Conservation (phyloP, 441 rosid species). For the Sinapis alba region DNA sequence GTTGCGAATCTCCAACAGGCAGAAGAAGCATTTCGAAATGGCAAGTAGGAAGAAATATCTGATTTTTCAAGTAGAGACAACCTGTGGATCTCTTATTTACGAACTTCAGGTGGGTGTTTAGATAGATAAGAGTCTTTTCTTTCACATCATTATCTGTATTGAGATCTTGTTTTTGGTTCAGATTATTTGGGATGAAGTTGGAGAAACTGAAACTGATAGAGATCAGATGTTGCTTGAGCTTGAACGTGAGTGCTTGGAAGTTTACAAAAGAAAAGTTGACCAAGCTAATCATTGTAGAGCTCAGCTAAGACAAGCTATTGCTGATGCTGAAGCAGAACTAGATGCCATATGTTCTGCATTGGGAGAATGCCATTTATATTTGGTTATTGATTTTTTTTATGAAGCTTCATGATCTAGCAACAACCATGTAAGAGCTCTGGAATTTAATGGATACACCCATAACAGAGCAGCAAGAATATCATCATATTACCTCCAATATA, state of each 20-base stretch:
- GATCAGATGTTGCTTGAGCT: slow-evolving; percentile 91
- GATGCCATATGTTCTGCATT: slow-evolving; percentile 84
- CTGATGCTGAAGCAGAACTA: slow-evolving; percentile 92
- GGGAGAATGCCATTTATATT: slow-evolving; percentile 50
- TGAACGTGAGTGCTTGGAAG: slow-evolving; percentile 94
- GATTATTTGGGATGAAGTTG: slow-evolving; percentile 88
- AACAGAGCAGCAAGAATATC: slow-evolving; percentile 24
- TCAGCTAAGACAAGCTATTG: slow-evolving; percentile 76
- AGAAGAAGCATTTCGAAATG: neutral
- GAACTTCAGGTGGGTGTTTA: neutral
- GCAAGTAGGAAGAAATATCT: neutral
- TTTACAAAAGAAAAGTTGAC: slow-evolving; percentile 91
- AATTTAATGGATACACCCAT: neutral
- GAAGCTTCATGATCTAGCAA: no score
- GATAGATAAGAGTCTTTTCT: no score
- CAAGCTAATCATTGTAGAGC: slow-evolving; percentile 87
- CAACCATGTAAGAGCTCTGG: no score
- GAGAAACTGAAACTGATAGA: slow-evolving; percentile 80
- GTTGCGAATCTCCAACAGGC: neutral
- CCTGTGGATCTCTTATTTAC: neutral
- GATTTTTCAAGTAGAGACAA: neutral
- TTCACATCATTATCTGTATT: neutral
- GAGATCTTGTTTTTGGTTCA: neutral
- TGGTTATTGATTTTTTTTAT: no score
- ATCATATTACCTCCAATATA: no score